Evolutionary conservation across 192 early-diverging fungal species (phyloP), one percentile per base, ranked within the genome.

Genomic region (Entomortierella chlamydospora): DNA sequence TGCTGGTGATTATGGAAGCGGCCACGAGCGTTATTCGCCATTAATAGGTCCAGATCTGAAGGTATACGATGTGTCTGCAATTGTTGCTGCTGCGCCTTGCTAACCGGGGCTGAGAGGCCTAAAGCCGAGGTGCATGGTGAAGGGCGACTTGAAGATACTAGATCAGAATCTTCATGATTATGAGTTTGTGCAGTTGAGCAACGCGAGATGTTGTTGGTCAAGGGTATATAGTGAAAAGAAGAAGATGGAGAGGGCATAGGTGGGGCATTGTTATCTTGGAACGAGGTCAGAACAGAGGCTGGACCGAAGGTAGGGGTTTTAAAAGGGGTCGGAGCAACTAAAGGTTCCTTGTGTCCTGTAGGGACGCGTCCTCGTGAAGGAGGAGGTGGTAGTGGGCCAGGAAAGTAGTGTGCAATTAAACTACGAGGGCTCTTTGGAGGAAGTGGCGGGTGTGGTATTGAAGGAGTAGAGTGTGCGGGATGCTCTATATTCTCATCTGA

Each of bases 221-320:
- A 61, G 62, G 76, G 57, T 51, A 70, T 70, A 58, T 70, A 60
- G 29, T 70, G 53, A 34, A 68, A 59, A 1, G 61, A 70, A 8
- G 50, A 34, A 8, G 73, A 69, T 22, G 73, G 68, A 18, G 68
- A 70, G 11, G 76, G 76, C 25, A 70, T 1, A 22, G 68, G 54
- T 0, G 62, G 76, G 11, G 49, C 68, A 29, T 55, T 42, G 22
- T 31, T 28, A 39, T 17, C 26, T 34, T 22, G 13, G 23, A n/a
- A 12, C 20, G 33, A 37, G 0, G 50, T 4, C 42, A 49, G 25
- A 17, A 47, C 47, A 20, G 55, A 25, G 13, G 62, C 76, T 0
- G 76, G 76, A 4, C 76, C 76, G 70, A 79, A 79, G 20, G 76
- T 79, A 0, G 76, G 76, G 1, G 76, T 79, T 28, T 79, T 79